phyloP scores from a whole-genome alignment of 306 rosid genomes.

The Quercus cerris region DNA sequence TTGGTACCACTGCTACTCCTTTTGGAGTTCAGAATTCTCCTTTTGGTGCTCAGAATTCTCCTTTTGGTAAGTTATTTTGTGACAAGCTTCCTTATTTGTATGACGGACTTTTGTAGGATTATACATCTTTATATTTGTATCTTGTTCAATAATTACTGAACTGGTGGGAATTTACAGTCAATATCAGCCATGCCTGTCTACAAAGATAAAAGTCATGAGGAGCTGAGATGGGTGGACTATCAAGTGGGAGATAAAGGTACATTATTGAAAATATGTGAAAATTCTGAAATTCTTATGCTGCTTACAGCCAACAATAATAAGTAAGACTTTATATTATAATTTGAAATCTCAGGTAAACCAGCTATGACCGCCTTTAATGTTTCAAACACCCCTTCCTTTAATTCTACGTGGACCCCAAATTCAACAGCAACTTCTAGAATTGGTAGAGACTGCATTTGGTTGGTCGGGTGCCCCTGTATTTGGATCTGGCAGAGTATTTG shows the following conservation, averaged over 20 bases:
- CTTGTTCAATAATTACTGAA: slow-evolving; percentile 10
- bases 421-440: slow-evolving; percentile 50
- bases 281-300: background rate
- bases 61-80: background rate
- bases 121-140: background rate
- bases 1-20: slow-evolving; percentile 58
- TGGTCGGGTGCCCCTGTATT: slow-evolving; percentile 52
- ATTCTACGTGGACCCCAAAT: slow-evolving; percentile 54
- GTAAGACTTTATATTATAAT: slow-evolving; percentile 4
- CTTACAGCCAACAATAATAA: background rate
- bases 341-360: slow-evolving; percentile 73
- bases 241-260: slow-evolving; percentile 89
- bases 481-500: slow-evolving; percentile 72
- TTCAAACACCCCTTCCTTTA: slow-evolving; percentile 50
- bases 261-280: background rate
- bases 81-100: background rate
- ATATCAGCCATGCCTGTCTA: slow-evolving; percentile 89
- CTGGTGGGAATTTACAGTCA: too few species aligned
- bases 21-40: slow-evolving; percentile 30
- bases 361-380: slow-evolving; percentile 44
- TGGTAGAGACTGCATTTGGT: slow-evolving; percentile 67
- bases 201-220: slow-evolving; percentile 95
- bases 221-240: slow-evolving; percentile 98
- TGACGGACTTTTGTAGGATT: background rate
- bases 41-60: slow-evolving; percentile 77